phyloP scores from a whole-genome alignment of 2,329 filamentous ascomycete genomes.

The Didymella pinodella region DNA sequence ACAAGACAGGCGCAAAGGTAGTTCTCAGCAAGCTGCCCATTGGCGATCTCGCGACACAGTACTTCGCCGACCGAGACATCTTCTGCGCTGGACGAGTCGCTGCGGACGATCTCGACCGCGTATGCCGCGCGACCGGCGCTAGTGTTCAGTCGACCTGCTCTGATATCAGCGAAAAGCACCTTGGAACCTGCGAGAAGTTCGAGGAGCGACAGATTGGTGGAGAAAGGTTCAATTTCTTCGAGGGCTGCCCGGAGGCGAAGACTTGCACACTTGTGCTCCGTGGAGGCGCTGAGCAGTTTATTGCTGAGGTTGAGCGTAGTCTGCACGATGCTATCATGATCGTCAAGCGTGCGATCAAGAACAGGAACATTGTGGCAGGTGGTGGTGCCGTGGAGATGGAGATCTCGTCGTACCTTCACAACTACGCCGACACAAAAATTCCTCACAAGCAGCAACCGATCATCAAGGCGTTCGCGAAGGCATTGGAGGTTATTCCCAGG shows the following conservation, averaged over 20 bases:
- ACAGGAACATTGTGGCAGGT: conserved; percentile 92
- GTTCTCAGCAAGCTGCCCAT: conserved; percentile 97
- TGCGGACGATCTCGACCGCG: conserved; percentile 91
- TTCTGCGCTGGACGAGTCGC: conserved; percentile 97
- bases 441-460: conserved; percentile 95
- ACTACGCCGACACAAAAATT: conserved; percentile 90
- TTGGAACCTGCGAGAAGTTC: conserved; percentile 88
- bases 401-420: conserved; percentile 89
- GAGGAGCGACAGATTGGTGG: conserved; percentile 97
- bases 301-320: conserved; percentile 96
- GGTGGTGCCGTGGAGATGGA: conserved; percentile 98
- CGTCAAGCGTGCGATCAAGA: conserved; percentile 96
- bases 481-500: conserved; percentile 92
- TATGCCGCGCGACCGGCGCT: conserved; percentile 92
- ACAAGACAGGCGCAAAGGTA: conserved; percentile 95
- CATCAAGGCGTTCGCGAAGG: conserved; percentile 97
- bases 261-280: conserved; percentile 96
- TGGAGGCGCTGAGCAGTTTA: conserved; percentile 98
- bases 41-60: conserved; percentile 95
- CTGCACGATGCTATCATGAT: conserved; percentile 99
- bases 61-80: conserved; percentile 95
- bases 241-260: conserved; percentile 93
- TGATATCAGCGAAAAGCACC: conserved; percentile 86
- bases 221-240: conserved; percentile 98
- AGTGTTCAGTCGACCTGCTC: conserved; percentile 95